Base-by-base conservation (phyloP, 805 yeast genomes). In the Barnettozyma californica region DNA sequence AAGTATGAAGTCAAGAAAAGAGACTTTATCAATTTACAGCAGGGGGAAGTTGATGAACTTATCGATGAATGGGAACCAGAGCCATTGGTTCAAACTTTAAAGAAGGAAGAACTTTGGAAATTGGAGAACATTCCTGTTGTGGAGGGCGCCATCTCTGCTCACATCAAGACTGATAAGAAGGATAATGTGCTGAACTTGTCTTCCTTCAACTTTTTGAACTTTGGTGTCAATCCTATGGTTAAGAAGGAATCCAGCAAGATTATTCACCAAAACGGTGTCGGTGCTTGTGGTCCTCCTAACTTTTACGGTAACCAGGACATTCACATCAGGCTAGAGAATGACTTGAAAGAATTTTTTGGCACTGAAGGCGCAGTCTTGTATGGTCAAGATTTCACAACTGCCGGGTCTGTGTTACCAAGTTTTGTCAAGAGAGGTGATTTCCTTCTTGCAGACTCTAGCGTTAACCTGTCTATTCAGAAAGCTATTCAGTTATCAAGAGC, bases 241-340 rank as follows among this genome's bases (percentile, higher is more conserved):
- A 70, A 70, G 45, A 65, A 71, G 19, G 76, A 72, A 11, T 89
- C 90, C 5, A 74, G 78, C 45, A 64, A 70, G 27, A 74, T 80
- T 20, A 81, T 94, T 52, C 71, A 73, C 42, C 73, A 74, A 49
- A 81, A 85, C 50, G 99, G 99, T 63, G 97, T 94, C 45, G 99
- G 99, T 54, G 92, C 97, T 1, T 94, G 99, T 73, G 97, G 98
- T 37, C 98, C 99, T 5, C 95, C 97, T 39, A 95, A 96, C 48
- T 94, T 94, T 61, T 94, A 91, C 66, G 99, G 99, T 52, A 86
- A 90, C 51, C 96, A 90, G 67, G 96, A 90, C 63, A 89, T 83
- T 40, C 99, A 94, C 63, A 83, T 81, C 47, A 76, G 84, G 58
- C 73, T 87, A 48, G 95, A 90, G 64, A 81, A 80, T 58, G 85